Base-by-base conservation (phyloP, 2,329 filamentous ascomycete genomes). In the Colletotrichum gigasporum region DNA sequence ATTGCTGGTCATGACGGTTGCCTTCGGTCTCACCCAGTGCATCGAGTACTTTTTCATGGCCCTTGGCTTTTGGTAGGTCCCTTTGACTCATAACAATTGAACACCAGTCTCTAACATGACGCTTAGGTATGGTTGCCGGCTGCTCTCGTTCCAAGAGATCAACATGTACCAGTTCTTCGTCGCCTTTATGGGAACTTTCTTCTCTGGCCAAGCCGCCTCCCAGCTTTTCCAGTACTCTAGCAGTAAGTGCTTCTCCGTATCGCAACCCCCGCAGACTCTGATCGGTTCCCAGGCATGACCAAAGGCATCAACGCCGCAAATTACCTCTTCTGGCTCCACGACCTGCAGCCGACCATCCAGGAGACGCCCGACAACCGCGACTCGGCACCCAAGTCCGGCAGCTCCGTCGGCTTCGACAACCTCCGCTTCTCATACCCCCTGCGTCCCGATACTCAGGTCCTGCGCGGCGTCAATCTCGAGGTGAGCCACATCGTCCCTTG, bases 371-470 rank as follows among this genome's bases (percentile, higher is more conserved):
- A 78, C 30, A 83, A 83, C 69, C 67, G 69, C 9, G 69, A 76
- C 28, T 74, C 72, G 1, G 75, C 73, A 0, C 81, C 81, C 1
- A 73, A 72, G 14, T 68, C 72, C 1, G 75, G 73, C 32, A 65
- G 65, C 51, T 75, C 76, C 0, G 78, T 90, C 2, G 76, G 80
- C 12, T 82, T 90, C 63, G 78, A 81, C 7, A 74, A 85, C 30
- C 80, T 91, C n/a, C 77, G 82, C 20, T 92, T 92, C 72, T 81
- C 86, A 2, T 92, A 92, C 67, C 88, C 89, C 3, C 70, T 80
- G 54, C 73, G 81, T 22, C 76, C 79, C 22, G 69, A 79, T 56
- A 70, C 74, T 0, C 72, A 76, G 28, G 77, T 83, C 63, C 71
- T 85, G 1, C 73, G 79, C 4, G 79, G 82, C 2, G 73, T 87